Percentiles rank a stretch among this genome's conserved stretches.
phyloP scores from a whole-genome alignment of 2,329 filamentous ascomycete species.

The Epichloe scottii region DNA sequence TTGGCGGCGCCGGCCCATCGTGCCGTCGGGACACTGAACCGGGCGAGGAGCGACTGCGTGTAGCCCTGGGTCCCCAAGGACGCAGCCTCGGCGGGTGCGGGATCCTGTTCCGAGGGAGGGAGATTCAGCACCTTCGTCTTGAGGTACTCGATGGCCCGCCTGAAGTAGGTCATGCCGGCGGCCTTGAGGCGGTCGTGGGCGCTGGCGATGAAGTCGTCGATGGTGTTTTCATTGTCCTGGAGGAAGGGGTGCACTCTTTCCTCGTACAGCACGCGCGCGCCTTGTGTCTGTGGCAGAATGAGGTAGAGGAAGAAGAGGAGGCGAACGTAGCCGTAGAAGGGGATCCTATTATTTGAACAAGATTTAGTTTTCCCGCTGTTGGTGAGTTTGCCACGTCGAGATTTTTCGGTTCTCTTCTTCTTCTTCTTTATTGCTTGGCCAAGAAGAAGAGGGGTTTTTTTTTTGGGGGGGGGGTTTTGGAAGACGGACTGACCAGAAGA shows the following conservation, averaged over 20 bases:
- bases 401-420: too few species aligned
- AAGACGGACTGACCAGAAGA: slow-evolving; percentile 51
- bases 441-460: background rate
- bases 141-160: slow-evolving; percentile 56
- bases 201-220: slow-evolving; percentile 79
- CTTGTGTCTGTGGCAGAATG: slow-evolving; percentile 94
- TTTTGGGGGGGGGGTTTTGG: too few species aligned
- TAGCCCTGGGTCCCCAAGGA: slow-evolving; percentile 44
- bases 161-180: slow-evolving; percentile 65
- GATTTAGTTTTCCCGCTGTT: background rate
- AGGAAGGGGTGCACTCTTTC: slow-evolving; percentile 81
- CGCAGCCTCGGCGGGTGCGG: slow-evolving; percentile 30
- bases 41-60: slow-evolving; percentile 68
- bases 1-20: slow-evolving; percentile 38
- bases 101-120: slow-evolving; percentile 23
- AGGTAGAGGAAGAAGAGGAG: slow-evolving; percentile 83
- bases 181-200: slow-evolving; percentile 67
- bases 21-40: slow-evolving; percentile 72
- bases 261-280: slow-evolving; percentile 75
- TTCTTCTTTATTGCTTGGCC: background rate
- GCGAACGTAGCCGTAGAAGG: slow-evolving; percentile 88
- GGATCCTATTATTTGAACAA: slow-evolving; percentile 45
- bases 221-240: slow-evolving; percentile 70
- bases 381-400: background rate
- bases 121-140: slow-evolving; percentile 71